Conservation (phyloP, 169 alveolate species). For the Plasmodium malariae region DNA sequence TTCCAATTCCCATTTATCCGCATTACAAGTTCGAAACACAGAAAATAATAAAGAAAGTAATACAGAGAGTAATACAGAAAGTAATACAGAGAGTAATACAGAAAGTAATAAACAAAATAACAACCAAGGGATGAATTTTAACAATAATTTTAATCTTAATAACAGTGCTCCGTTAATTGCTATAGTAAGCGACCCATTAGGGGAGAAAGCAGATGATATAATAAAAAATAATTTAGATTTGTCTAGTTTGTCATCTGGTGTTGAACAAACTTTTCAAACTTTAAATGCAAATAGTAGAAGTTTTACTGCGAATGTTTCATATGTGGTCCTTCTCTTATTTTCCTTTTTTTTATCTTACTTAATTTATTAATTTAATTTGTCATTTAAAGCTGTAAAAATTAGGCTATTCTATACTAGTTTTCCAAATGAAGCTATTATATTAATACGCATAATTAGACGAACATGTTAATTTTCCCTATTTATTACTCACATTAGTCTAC, state of each 20-base stretch:
- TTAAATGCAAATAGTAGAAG: constrained; percentile 8
- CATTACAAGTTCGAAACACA: constrained; percentile 36
- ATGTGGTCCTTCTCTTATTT: constrained; percentile 4
- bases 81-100: not conserved
- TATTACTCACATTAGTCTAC: not conserved
- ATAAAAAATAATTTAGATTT: constrained; percentile 42
- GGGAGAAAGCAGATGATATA: constrained; percentile 47
- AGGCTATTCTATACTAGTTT: not conserved
- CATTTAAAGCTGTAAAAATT: no score
- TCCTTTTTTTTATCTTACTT: constrained; percentile 6
- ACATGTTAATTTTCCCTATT: not conserved
- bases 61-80: constrained; percentile 1
- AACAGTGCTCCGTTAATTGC: constrained; percentile 52
- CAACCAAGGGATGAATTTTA: not conserved
- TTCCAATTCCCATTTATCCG: constrained; percentile 20
- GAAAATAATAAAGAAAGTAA: constrained; percentile 13
- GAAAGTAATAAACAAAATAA: no score
- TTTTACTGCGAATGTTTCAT: constrained; percentile 5
- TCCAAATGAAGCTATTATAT: not conserved
- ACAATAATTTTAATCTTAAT: not conserved
- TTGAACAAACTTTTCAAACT: constrained; percentile 34
- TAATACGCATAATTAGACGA: not conserved
- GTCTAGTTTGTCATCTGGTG: constrained; percentile 18
- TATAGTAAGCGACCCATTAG: constrained; percentile 17
- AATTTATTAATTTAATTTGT: constrained; percentile 19